Percentiles rank a stretch among this genome's conserved stretches.
phyloP scores from a whole-genome alignment of 441 rosid genomes.

The Arabidopsis hybrid region DNA sequence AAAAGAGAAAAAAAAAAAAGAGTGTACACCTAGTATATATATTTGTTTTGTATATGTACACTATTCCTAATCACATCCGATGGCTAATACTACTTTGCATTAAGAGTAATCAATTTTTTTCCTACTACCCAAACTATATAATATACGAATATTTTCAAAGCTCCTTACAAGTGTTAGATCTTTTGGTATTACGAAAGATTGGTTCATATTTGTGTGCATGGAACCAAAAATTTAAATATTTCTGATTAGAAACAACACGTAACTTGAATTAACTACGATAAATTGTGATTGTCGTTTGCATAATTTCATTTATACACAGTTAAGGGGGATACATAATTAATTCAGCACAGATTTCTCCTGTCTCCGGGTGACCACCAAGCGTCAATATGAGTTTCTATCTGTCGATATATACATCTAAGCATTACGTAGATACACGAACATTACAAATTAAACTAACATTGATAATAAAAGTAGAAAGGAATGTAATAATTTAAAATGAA shows the following conservation, averaged over 20 bases:
- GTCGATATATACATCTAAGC: neutral
- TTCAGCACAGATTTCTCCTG: conserved; percentile 22
- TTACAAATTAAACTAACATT: neutral
- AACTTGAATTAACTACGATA: conserved; percentile 3
- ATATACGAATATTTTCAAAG: neutral
- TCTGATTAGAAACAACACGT: neutral
- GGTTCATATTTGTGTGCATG: neutral
- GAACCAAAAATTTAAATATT: neutral
- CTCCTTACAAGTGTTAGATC: neutral
- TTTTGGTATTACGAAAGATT: neutral
- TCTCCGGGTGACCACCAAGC: conserved; percentile 36
- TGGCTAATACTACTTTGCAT: no score
- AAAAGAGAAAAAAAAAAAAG: no score
- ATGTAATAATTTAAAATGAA: conserved; percentile 25
- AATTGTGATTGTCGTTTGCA: conserved; percentile 4
- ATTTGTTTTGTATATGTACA: no score
- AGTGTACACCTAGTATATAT: no score
- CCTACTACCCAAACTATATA: no score
- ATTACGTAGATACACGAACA: conserved; percentile 25
- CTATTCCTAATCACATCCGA: no score
- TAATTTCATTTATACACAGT: conserved; percentile 24
- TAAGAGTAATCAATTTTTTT: no score
- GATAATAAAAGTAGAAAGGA: conserved; percentile 34
- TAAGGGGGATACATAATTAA: neutral
- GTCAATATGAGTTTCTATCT: conserved; percentile 27